Conservation (phyloP, 805 yeast genomes). For the Debaryomyces castellii region DNA sequence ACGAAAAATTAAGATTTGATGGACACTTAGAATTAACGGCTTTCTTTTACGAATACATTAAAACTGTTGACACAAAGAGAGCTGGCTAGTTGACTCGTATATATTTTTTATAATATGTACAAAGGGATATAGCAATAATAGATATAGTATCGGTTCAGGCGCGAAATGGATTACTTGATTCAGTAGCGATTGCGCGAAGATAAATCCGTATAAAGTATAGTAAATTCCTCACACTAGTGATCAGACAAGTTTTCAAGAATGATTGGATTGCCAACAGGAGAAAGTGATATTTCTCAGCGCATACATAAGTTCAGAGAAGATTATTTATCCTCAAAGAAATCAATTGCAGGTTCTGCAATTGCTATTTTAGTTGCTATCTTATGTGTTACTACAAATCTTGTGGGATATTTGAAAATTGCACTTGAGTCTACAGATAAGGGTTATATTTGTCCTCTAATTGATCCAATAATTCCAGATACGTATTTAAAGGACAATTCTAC, state of each 20-base stretch:
- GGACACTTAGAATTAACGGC: slow-evolving; percentile 35
- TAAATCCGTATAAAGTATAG: too few species aligned
- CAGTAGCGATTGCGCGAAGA: background rate
- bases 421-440: slow-evolving; percentile 12
- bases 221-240: too few species aligned
- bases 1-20: slow-evolving; percentile 30
- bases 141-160: background rate
- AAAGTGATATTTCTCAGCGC: background rate
- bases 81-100: slow-evolving; percentile 4
- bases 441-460: slow-evolving; percentile 24
- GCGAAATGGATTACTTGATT: background rate
- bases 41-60: slow-evolving; percentile 46
- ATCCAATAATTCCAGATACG: slow-evolving; percentile 20
- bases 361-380: slow-evolving; percentile 4
- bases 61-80: slow-evolving; percentile 30
- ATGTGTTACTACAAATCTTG: slow-evolving; percentile 13
- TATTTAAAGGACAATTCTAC: slow-evolving; percentile 33
- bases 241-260: too few species aligned
- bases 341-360: background rate
- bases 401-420: slow-evolving; percentile 13
- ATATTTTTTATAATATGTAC: background rate
- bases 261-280: slow-evolving; percentile 8
- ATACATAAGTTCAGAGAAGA: background rate
- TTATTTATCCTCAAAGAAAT: slow-evolving; percentile 1
- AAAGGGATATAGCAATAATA: background rate